Base-by-base conservation (phyloP, 192 early-diverging fungal species). In the Coemansia sp. region DNA sequence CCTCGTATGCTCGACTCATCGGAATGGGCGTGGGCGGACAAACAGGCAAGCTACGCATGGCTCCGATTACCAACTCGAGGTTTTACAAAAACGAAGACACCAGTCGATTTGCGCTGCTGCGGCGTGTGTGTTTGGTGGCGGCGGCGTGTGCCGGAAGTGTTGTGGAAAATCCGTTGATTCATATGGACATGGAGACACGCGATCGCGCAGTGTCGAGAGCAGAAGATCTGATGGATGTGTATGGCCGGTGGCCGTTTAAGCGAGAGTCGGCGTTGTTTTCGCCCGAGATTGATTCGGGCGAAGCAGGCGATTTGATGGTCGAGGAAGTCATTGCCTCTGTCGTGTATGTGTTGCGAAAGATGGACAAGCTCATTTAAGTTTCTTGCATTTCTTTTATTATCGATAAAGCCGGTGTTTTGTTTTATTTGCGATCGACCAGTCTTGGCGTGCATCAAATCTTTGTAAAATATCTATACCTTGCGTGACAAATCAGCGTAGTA, bases 61-160 rank as follows among this genome's bases (percentile, higher is more conserved):
- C 65, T 42, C 50, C 68, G 1, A 58, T 74, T 5, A 36, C 67
- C 31, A 70, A 69, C 36, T 37, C 79, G 38, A 42, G 79, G 15
- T 73, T 70, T 40, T 76, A 70, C 58, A 58, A 67, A 21, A 46
- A 46, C 47, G 79, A 76, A 47, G 70, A 76, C 10, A 54, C 48
- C 37, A 48, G 23, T 37, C 83, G 83, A 17, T 85, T 84, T 60
- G 74, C 83, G 18, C 73, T 85, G 65, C 79, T 90, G 28, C 82
- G 96, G 50, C 89, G 93, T 0, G 82, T 98, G 21, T 85, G 89
- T 26, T 89, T 96, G 89, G 88, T 96, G 47, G 94, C 92, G 74
- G 92, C 95, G 5, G 93, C 94, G 12, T 97, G 96, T 63, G 95
- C 96, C 3, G 96, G 91, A 12, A 97, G 96, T 62, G 96, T 98